A percentile compares a stretch with the other conserved stretches of the same genome.
Evolutionary conservation across 2,329 filamentous ascomycete species (phyloP).

Genomic region (Aspergillus sp.): DNA sequence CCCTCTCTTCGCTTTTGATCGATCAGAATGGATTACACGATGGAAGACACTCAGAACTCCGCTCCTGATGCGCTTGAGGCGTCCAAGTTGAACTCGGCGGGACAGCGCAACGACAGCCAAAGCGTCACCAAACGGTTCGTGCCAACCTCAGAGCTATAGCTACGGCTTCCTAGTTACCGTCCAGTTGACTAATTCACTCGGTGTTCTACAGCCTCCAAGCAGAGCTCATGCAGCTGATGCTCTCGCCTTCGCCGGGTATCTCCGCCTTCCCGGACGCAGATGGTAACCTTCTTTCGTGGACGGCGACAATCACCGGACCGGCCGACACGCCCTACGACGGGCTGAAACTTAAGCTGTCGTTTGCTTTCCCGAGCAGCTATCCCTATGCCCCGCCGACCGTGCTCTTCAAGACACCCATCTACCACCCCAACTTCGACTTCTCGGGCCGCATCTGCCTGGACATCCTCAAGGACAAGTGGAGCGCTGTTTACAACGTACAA

Average conservation of each 20-base stretch:
- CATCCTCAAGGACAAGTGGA: conserved; percentile 99
- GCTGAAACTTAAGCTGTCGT: conserved; percentile 86
- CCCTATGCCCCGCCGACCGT: conserved; percentile 89
- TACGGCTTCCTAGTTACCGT: too few species aligned
- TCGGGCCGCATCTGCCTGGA: conserved; percentile 95
- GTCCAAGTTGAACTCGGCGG: conserved; percentile 58
- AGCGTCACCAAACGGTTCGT: conserved; percentile 76
- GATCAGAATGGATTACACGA: conserved; percentile 52
- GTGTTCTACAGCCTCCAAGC: conserved; percentile 72
- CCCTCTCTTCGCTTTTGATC: not conserved
- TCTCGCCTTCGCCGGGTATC: conserved; percentile 85
- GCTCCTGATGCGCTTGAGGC: conserved; percentile 62
- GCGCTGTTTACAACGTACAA: conserved; percentile 93
- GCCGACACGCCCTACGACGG: conserved; percentile 86
- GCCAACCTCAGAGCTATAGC: not conserved
- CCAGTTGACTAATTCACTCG: not conserved
- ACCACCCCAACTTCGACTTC: conserved; percentile 98
- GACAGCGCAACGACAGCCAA: conserved; percentile 64
- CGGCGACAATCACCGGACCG: conserved; percentile 88
- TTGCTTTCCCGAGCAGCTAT: conserved; percentile 88
- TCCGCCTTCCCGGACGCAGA: conserved; percentile 91
- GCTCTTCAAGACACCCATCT: conserved; percentile 97
- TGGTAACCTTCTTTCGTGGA: conserved; percentile 89
- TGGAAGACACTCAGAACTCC: conserved; percentile 67
- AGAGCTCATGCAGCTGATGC: conserved; percentile 98